Evolutionary conservation across 345 rosid species (phyloP).

Genomic region (Syzygium grande): DNA sequence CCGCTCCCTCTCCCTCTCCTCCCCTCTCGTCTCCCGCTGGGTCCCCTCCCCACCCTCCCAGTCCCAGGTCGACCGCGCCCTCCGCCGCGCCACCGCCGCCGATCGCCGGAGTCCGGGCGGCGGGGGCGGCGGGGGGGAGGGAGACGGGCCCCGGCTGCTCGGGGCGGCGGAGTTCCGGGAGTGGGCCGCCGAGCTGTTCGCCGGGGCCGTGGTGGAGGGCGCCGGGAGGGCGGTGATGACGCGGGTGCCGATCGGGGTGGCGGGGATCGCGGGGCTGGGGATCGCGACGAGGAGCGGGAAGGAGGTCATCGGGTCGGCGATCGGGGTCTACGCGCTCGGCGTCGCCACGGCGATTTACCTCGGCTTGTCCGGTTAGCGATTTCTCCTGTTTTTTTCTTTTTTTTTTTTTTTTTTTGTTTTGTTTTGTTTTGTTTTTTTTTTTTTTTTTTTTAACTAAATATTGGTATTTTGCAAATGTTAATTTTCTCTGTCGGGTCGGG

Average conservation of each 20-base stretch:
- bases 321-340: constrained; percentile 73
- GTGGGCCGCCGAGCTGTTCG: constrained; percentile 63
- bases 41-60: constrained; percentile 64
- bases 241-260: constrained; percentile 60
- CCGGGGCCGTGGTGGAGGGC: constrained; percentile 44
- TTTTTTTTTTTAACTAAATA: no score
- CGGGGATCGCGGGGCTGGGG: constrained; percentile 69
- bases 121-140: neutral
- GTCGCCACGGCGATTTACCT: constrained; percentile 65
- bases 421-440: neutral
- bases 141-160: constrained; percentile 14
- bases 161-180: constrained; percentile 35
- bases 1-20: constrained; percentile 17
- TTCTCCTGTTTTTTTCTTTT: neutral
- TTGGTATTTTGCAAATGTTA: neutral
- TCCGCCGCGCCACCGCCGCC: constrained; percentile 27
- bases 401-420: neutral
- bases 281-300: constrained; percentile 41
- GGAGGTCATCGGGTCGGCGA: constrained; percentile 47
- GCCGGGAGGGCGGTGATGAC: constrained; percentile 58
- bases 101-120: neutral
- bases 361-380: constrained; percentile 42
- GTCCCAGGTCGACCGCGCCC: constrained; percentile 61
- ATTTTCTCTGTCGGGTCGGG: neutral
- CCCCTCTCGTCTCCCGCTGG: constrained; percentile 47